A percentile compares a stretch with the other conserved stretches of the same genome.
phyloP scores from a whole-genome alignment of 345 rosid genomes.

The Trapa bicornis region DNA sequence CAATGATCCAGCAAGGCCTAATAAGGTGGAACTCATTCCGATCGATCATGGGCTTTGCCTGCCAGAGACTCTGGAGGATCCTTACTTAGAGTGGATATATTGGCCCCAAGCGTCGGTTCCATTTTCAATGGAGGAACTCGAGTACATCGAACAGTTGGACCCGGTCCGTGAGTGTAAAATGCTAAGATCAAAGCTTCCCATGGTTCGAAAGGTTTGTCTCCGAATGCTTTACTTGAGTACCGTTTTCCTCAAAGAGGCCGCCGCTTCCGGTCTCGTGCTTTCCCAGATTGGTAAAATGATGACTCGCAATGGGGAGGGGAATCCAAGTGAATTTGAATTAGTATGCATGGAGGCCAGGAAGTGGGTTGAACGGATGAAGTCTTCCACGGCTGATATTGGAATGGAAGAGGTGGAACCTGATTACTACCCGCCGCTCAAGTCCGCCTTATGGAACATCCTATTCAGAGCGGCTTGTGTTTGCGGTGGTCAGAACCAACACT shows the following conservation, averaged over 20 bases:
- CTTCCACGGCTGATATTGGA: conserved; percentile 40
- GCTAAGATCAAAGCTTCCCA: conserved; percentile 80
- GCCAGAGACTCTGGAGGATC: conserved; percentile 94
- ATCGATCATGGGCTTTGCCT: conserved; percentile 97
- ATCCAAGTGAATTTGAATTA: conserved; percentile 93
- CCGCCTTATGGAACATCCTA: no score
- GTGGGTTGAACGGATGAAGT: conserved; percentile 8
- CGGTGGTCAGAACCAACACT: conserved; percentile 39
- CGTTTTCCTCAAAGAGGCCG: conserved; percentile 81
- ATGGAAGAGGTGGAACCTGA: conserved; percentile 66
- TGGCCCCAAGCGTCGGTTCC: conserved; percentile 99
- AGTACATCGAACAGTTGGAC: conserved; percentile 55
- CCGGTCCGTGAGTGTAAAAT: conserved; percentile 56
- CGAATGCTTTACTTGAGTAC: conserved; percentile 72
- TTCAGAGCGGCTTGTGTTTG: conserved; percentile 21
- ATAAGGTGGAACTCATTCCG: conserved; percentile 81
- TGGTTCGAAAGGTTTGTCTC: conserved; percentile 89
- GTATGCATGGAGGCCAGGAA: conserved; percentile 80
- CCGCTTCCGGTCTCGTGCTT: conserved; percentile 60
- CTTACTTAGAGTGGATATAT: conserved; percentile 99
- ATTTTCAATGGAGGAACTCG: conserved; percentile 87
- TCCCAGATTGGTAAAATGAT: conserved; percentile 99
- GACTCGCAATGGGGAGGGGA: conserved; percentile 91
- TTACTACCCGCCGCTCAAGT: background rate
- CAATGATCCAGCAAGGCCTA: conserved; percentile 56